Evolutionary conservation across 768 basidiomycete genomes (phyloP).

Genomic region (Sporobolomyces pararoseus): DNA sequence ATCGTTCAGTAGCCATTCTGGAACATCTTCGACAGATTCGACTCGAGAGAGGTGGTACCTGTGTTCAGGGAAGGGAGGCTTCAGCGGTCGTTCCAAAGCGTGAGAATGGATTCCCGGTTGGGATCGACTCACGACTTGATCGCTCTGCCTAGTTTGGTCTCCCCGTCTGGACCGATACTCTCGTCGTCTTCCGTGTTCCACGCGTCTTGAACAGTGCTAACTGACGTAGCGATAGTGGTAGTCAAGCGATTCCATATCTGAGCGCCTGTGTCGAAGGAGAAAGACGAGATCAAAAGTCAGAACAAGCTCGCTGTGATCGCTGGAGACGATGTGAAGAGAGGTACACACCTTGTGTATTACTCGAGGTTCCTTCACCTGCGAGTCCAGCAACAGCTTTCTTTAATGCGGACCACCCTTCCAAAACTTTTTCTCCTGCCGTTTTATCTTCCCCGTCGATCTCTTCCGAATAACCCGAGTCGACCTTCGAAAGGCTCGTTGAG

Average conservation of each 20-base stretch:
- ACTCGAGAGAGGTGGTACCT: constrained; percentile 11
- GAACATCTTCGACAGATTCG: constrained; percentile 10
- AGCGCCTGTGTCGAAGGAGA: background rate
- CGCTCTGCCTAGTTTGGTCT: constrained; percentile 13
- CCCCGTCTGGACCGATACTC: constrained; percentile 7
- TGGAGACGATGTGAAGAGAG: too few species aligned
- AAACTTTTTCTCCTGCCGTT: constrained; percentile 10
- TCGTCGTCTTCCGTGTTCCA: constrained; percentile 7
- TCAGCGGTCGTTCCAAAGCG: too few species aligned
- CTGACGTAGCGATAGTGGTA: constrained; percentile 5
- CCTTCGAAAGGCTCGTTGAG: background rate
- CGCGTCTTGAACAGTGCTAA: constrained; percentile 1
- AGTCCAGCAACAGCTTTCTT: constrained; percentile 16
- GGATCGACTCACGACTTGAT: constrained; percentile 19
- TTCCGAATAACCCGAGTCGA: constrained; percentile 14
- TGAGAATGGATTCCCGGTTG: too few species aligned
- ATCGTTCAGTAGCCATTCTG: constrained; percentile 16
- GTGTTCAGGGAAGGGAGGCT: too few species aligned
- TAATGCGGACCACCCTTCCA: constrained; percentile 16
- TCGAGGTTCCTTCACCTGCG: background rate
- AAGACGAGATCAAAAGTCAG: too few species aligned
- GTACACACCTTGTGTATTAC: constrained; percentile 5
- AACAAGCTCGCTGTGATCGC: too few species aligned
- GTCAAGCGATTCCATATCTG: constrained; percentile 17
- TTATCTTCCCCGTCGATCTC: background rate